These are phyloP conservation scores for Thozetella sp. DNA, from an alignment of 495 filamentous ascomycete species.

Conservation along the genomic window DNA sequence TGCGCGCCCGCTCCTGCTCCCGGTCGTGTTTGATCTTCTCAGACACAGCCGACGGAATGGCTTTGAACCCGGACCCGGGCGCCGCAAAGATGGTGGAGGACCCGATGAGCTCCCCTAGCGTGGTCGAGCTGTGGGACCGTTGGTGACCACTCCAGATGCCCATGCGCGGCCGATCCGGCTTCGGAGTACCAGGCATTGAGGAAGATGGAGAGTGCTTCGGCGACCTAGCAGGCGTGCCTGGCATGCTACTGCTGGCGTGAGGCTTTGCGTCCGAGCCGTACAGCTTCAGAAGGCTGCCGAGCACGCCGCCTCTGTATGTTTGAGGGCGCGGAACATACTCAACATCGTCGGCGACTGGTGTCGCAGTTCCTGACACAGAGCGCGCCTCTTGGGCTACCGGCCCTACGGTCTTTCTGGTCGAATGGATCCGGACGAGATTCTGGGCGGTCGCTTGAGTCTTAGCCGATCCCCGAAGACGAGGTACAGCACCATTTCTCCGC, in stretches of 20 bases:
- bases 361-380: conserved; percentile 20
- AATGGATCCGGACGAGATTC: background rate
- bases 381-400: conserved; percentile 7
- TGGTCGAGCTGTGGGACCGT: conserved; percentile 39
- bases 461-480: background rate
- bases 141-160: conserved; percentile 48
- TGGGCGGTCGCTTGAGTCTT: background rate
- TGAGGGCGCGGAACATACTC: conserved; percentile 69
- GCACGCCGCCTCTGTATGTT: conserved; percentile 74
- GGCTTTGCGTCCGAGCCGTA: conserved; percentile 47
- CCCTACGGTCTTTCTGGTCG: conserved; percentile 13
- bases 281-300: conserved; percentile 78
- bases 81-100: conserved; percentile 43
- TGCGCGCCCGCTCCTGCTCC: conserved; percentile 31
- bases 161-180: conserved; percentile 57
- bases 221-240: conserved; percentile 23
- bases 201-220: conserved; percentile 18
- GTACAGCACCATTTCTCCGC: background rate
- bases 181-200: conserved; percentile 58
- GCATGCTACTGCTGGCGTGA: conserved; percentile 3
- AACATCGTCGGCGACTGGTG: conserved; percentile 46
- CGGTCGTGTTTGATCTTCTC: conserved; percentile 34
- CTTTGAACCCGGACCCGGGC: conserved; percentile 24
- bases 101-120: conserved; percentile 55
- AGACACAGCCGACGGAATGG: conserved; percentile 30